Base-by-base conservation (phyloP, 2,329 filamentous ascomycete species). In the Rhynchosporium agropyri region DNA sequence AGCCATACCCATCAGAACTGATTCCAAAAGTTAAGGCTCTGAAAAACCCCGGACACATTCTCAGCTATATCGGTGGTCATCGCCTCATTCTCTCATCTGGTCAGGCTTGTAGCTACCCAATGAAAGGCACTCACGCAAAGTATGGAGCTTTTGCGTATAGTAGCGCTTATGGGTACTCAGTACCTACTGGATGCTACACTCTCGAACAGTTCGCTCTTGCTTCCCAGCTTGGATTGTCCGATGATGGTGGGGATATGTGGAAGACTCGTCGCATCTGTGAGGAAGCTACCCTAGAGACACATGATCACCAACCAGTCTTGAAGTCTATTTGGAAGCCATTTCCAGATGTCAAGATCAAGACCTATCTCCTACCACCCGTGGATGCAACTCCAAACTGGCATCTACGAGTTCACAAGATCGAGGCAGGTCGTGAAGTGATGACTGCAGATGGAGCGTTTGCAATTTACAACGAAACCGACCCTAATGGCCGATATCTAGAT, bases 111-210 rank as follows among this genome's bases (percentile, higher is more conserved):
- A 88, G 89, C 74, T 93, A 93, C 73, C 88, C 90, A 0, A 88
- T 93, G 80, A 90, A 90, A 75, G 89, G 88, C 60, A 91, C 89
- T 0, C 89, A 93, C 74, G 89, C 90, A 65, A 93, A 93, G 72
- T 93, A 93, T 74, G 90, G 90, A 53, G 84, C 85, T 64, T 92
- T 93, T 72, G 89, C 89, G 5, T 93, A 93, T 76, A 89, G 86
- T 71, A 87, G 88, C 58, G 84, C 88, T 0, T 93, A 90, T 74
- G 89, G 82, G 26, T 93, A 92, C 77, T 90, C 87, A 0, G 90
- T 92, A 0, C 89, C 90, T 0, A 90, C 89, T 0, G 90, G 90
- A 0, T 82, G 86, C 20, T 90, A 91, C 74, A 88, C 88, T 0
- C 82, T 93, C 1, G 89, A 92, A 74, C 89, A 92, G 71, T 90